A percentile compares a stretch with the other conserved stretches of the same genome.
These are phyloP conservation scores for Chlamydomonas incerta DNA, from an alignment of 139 green algal species.

Conservation along the genomic window DNA sequence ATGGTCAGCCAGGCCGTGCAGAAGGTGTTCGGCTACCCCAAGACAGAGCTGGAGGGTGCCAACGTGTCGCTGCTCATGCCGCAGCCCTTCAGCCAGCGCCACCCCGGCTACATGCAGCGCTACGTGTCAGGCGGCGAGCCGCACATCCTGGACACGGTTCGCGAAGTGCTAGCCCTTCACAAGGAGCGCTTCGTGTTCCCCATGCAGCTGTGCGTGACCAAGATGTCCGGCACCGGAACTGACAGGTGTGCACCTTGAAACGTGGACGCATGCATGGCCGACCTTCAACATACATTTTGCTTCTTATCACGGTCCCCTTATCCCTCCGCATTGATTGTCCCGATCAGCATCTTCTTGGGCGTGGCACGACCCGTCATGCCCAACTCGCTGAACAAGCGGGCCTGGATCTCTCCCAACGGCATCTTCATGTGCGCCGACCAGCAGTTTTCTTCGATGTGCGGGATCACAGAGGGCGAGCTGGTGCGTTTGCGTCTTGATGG, in stretches of 20 bases:
- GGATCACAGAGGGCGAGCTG: background rate
- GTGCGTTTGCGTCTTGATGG: background rate
- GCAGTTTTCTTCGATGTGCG: background rate
- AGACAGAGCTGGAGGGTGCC: conserved; percentile 49
- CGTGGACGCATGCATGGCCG: too few relatives aligned
- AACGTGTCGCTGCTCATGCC: conserved; percentile 55
- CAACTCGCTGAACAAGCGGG: background rate
- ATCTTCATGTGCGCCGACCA: background rate
- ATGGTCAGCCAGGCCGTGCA: conserved; percentile 44
- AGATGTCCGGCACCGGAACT: conserved; percentile 28
- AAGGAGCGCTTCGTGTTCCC: conserved; percentile 48
- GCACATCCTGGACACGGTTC: conserved; percentile 57
- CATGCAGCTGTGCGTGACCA: conserved; percentile 26
- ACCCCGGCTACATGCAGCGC: conserved; percentile 43
- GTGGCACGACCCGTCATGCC: background rate
- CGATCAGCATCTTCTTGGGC: conserved; percentile 22
- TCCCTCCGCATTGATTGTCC: too few relatives aligned
- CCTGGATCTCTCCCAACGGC: background rate
- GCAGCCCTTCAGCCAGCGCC: conserved; percentile 51
- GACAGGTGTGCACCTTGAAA: conserved; percentile 2
- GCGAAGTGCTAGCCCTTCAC: conserved; percentile 57
- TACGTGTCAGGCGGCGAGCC: conserved; percentile 44
- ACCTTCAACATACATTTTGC: too few relatives aligned
- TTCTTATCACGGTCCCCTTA: too few relatives aligned
- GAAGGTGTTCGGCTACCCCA: conserved; percentile 50